Conservation (phyloP, 176 grass and related monocot genomes). For the Oryza coarctata region DNA sequence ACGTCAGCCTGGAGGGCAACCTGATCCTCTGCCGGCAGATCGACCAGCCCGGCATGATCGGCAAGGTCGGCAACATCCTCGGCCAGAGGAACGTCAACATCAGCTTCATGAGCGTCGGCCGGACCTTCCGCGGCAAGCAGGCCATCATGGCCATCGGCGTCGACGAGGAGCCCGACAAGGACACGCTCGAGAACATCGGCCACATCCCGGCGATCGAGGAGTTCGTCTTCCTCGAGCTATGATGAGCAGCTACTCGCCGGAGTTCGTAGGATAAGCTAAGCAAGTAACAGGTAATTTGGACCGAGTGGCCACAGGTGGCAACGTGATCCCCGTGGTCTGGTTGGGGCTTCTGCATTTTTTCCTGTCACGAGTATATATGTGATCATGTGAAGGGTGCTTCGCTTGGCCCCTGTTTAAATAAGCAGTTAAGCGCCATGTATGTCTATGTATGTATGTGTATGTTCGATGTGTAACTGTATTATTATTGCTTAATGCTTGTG, state of each 20-base stretch:
- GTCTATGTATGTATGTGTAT: background rate
- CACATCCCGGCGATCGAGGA: conserved; percentile 69
- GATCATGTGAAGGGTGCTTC: conserved; percentile 18
- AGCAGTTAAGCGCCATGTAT: background rate
- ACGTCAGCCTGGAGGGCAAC: conserved; percentile 89
- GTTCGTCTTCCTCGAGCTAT: conserved; percentile 96
- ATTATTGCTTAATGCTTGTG: background rate
- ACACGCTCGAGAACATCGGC: conserved; percentile 77
- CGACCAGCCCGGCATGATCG: conserved; percentile 92
- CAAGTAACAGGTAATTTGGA: conserved; percentile 7
- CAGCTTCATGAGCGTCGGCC: conserved; percentile 95
- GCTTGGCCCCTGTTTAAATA: conserved; percentile 34
- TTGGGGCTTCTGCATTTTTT: conserved; percentile 31
- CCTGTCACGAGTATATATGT: background rate
- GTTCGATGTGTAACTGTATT: conserved; percentile 7
- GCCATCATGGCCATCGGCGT: conserved; percentile 98
- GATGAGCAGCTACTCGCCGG: background rate
- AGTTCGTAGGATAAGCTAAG: conserved; percentile 24
- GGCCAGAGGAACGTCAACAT: conserved; percentile 81
- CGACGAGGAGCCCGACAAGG: conserved; percentile 78
- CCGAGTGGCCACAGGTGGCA: conserved; percentile 6
- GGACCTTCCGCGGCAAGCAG: conserved; percentile 74
- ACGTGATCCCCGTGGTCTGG: conserved; percentile 7
- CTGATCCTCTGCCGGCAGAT: conserved; percentile 91
- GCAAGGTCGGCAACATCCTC: conserved; percentile 79